Base-by-base conservation (phyloP, 495 filamentous ascomycete species). In the Melanomma pulvis-pyrius region DNA sequence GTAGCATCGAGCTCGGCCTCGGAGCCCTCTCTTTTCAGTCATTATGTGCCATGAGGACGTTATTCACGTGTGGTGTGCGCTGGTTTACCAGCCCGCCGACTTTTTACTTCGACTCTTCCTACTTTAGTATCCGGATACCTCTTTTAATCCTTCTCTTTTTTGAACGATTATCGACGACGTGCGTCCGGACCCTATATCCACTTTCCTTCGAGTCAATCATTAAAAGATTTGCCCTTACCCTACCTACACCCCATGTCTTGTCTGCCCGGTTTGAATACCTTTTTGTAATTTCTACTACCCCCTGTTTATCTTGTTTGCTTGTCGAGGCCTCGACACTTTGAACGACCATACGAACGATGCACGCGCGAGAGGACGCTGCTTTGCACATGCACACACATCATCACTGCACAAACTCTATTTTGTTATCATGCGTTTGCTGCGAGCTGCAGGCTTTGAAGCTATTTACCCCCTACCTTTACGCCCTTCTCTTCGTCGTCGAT, bases 271-370 rank as follows among this genome's bases (percentile, higher is more conserved):
- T 60, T 60, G 57, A 60, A 49, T 49, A 60, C 36, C 54, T 39
- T 30, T 8, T 60, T 60, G 30, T 60, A 60, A 60, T 60, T 60
- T 60, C 57, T 60, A 60, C 29, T 55, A 34, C 39, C 57, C 57
- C 39, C 32, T 57, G 7, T 58, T 58, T 25, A 13, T 58, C 41
- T 5, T 36, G 17, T 29, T 22, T 48, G n/a, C 21, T 28, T 36
- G 17, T 55, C 25, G 51, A 32, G 9, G 17, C 13, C 17, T 51
- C 4, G 22, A 25, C 48, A 29, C 7, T 59, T 59, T 41, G 36
- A 41, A 44, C 17, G 55, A 60, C 15, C 8, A 19, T 21, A 24
- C 36, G 41, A 59, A 19, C 28, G 29, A 55, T 55, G 54, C 30
- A 24, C 56, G 56, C 41, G 48, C 21, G 41, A 47, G 36, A 39